phyloP scores from a whole-genome alignment of 2,329 filamentous ascomycete genomes.

The Cyanodermella asteris region DNA sequence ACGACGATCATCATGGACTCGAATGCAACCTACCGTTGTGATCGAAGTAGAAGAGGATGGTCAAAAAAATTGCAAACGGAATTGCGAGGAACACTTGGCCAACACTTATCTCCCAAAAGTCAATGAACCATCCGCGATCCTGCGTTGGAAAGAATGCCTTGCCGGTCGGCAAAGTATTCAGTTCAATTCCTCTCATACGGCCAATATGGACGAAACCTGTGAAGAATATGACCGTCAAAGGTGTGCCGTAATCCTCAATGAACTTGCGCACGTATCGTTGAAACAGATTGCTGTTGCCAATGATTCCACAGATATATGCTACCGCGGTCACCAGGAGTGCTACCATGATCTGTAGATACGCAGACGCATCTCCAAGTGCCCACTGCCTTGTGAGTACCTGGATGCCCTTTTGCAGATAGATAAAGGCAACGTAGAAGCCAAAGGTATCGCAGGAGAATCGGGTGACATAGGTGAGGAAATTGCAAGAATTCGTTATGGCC shows the following conservation, averaged over 20 bases:
- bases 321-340: constrained; percentile 57
- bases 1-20: not conserved
- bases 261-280: constrained; percentile 57
- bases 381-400: constrained; percentile 65
- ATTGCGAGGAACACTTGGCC: constrained; percentile 61
- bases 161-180: constrained; percentile 53
- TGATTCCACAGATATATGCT: constrained; percentile 49
- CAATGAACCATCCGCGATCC: constrained; percentile 53
- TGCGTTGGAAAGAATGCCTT: constrained; percentile 59
- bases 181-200: constrained; percentile 47
- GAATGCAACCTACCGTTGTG: constrained; percentile 43
- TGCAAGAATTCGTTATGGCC: constrained; percentile 68
- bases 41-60: constrained; percentile 74
- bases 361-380: constrained; percentile 34
- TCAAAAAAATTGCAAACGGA: constrained; percentile 68
- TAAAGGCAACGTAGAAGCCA: constrained; percentile 79
- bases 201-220: constrained; percentile 76
- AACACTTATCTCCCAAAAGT: constrained; percentile 57
- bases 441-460: constrained; percentile 87
- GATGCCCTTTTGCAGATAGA: constrained; percentile 79
- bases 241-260: constrained; percentile 74
- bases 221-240: constrained; percentile 66
- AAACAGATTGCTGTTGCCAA: constrained; percentile 53
- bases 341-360: constrained; percentile 57
- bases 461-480: constrained; percentile 72